Percentiles rank a stretch among this genome's conserved stretches.
Conservation (phyloP, 768 basidiomycete genomes). For the Hysterangium stoloniferum region DNA sequence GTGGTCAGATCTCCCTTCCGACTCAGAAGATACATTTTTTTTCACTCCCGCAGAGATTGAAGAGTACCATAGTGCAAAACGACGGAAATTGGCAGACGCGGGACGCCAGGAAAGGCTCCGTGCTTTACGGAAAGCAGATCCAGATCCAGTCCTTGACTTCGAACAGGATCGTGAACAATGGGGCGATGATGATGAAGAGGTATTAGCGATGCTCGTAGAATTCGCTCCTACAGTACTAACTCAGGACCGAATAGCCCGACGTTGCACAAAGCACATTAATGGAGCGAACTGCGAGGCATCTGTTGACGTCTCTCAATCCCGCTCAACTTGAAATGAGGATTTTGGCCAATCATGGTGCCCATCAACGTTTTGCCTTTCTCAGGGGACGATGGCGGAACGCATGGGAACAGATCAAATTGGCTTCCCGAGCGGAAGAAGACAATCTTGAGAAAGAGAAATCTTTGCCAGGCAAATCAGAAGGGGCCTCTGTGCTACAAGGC, state of each 20-base stretch:
- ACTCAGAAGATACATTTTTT: constrained; percentile 81
- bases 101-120: constrained; percentile 58
- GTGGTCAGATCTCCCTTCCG: constrained; percentile 83
- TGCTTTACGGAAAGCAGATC: constrained; percentile 41
- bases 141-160: constrained; percentile 2
- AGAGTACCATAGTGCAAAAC: constrained; percentile 61
- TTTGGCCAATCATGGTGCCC: constrained; percentile 74
- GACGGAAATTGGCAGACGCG: constrained; percentile 50
- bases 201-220: constrained; percentile 45
- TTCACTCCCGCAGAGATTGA: constrained; percentile 58
- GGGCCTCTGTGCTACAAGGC: neutral
- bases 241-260: constrained; percentile 43
- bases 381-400: constrained; percentile 62
- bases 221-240: neutral
- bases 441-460: constrained; percentile 12
- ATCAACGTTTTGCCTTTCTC: constrained; percentile 74
- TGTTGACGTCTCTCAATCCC: constrained; percentile 65
- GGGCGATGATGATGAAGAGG: constrained; percentile 29
- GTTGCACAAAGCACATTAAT: constrained; percentile 57
- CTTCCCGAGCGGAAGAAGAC: constrained; percentile 26
- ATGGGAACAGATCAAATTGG: constrained; percentile 54
- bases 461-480: constrained; percentile 5
- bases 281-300: constrained; percentile 62
- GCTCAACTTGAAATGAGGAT: constrained; percentile 84
- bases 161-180: constrained; percentile 24